phyloP scores from a whole-genome alignment of 2,329 filamentous ascomycete species.

The Orbilia brochopaga region DNA sequence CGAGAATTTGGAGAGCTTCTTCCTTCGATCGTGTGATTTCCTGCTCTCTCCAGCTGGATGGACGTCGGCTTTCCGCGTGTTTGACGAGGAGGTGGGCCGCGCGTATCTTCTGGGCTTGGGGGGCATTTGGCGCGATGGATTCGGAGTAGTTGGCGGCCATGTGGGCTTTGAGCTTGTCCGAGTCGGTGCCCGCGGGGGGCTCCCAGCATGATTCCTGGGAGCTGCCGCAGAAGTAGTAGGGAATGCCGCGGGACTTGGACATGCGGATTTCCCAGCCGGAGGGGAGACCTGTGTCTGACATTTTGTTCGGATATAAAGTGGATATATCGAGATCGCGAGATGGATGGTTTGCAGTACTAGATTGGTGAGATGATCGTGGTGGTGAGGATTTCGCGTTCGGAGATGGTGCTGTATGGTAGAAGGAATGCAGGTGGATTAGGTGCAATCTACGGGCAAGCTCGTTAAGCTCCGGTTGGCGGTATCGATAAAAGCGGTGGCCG shows the following conservation, averaged over 20 bases:
- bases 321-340: background rate
- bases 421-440: background rate
- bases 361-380: background rate
- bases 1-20: slow-evolving; percentile 79
- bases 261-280: slow-evolving; percentile 92
- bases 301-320: background rate
- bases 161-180: slow-evolving; percentile 88
- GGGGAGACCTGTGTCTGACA: slow-evolving; percentile 81
- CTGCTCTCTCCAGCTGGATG: slow-evolving; percentile 88
- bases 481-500: background rate
- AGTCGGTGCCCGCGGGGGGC: slow-evolving; percentile 83
- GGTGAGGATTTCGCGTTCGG: background rate
- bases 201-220: slow-evolving; percentile 95
- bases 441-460: too few species aligned
- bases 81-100: slow-evolving; percentile 93
- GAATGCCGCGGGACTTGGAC: slow-evolving; percentile 97
- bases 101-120: slow-evolving; percentile 72
- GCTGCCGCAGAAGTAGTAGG: slow-evolving; percentile 93
- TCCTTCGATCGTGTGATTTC: slow-evolving; percentile 86
- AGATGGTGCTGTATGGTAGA: background rate
- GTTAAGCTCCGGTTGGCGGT: background rate
- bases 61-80: slow-evolving; percentile 84
- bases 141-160: slow-evolving; percentile 87
- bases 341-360: too few species aligned
- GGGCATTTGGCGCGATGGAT: slow-evolving; percentile 59